Evolutionary conservation across 23 red algal genomes (phyloP).

Genomic region (Gracilaria domingensis): DNA sequence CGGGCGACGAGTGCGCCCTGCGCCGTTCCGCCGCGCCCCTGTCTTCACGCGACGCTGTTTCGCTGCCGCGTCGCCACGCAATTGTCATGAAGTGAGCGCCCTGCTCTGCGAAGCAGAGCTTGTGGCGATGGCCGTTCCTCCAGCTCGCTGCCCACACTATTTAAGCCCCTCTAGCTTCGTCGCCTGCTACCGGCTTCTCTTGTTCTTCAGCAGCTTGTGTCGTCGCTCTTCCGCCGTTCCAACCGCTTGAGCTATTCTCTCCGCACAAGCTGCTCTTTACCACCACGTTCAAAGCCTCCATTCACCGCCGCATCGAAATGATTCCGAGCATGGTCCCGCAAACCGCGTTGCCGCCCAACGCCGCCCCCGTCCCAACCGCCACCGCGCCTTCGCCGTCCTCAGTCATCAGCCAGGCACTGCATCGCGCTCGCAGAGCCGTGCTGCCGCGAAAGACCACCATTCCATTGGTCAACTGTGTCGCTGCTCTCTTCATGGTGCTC

Average conservation of each 20-base stretch:
- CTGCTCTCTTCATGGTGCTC: not conserved
- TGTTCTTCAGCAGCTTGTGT: not conserved
- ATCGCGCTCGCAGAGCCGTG: not conserved
- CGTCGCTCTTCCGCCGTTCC: not conserved
- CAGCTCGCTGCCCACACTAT: not conserved
- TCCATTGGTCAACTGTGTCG: not conserved
- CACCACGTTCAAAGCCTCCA: not conserved
- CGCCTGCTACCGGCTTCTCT: not conserved
- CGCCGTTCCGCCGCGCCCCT: not conserved
- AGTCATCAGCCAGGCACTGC: not conserved
- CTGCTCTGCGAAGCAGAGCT: not conserved
- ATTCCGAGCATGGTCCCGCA: slow-evolving; percentile 2
- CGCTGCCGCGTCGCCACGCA: not conserved
- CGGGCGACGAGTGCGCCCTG: not conserved
- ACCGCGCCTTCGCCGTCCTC: not conserved
- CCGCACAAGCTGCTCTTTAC: not conserved
- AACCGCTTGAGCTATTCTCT: not conserved
- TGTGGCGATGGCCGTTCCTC: not conserved
- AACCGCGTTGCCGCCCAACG: not conserved
- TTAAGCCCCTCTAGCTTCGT: not conserved
- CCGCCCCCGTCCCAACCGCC: not conserved
- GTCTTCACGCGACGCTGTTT: not conserved
- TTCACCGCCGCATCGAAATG: not conserved
- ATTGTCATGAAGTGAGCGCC: not conserved
- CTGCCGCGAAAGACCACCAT: not conserved